phyloP scores from a whole-genome alignment of 2,329 filamentous ascomycete species.

The Dothistroma pini region DNA sequence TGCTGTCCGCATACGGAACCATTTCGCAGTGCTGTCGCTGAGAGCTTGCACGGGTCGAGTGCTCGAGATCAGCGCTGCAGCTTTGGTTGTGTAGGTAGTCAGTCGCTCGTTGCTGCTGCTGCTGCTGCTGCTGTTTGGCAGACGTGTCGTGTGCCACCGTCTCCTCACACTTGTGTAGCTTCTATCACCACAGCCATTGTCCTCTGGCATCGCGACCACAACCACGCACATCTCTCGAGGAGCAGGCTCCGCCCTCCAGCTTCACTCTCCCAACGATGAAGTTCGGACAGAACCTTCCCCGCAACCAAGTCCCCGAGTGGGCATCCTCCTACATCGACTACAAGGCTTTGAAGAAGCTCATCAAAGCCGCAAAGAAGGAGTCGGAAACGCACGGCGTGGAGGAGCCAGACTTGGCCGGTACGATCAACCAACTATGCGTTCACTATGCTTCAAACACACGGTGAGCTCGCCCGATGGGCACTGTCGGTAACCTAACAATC shows the following conservation, averaged over 20 bases:
- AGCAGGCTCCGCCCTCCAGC: background rate
- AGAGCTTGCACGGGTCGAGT: background rate
- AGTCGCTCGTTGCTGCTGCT: background rate
- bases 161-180: background rate
- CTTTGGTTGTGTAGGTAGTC: background rate
- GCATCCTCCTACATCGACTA: conserved; percentile 81
- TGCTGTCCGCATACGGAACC: background rate
- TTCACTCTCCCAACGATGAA: conserved; percentile 26
- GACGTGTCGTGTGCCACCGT: background rate
- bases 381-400: conserved; percentile 51
- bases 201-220: background rate
- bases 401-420: conserved; percentile 85
- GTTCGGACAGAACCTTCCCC: conserved; percentile 59
- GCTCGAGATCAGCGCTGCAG: background rate
- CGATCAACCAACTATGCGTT: background rate
- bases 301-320: conserved; percentile 86
- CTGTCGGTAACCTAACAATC: conserved; percentile 26
- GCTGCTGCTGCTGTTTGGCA: background rate
- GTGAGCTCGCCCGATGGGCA: conserved; percentile 24
- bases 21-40: background rate
- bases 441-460: conserved; percentile 39
- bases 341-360: conserved; percentile 89
- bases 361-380: conserved; percentile 68
- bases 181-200: background rate
- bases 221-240: background rate